Evolutionary conservation across 495 filamentous ascomycete genomes (phyloP).

Genomic region (Aspergillus campestris): DNA sequence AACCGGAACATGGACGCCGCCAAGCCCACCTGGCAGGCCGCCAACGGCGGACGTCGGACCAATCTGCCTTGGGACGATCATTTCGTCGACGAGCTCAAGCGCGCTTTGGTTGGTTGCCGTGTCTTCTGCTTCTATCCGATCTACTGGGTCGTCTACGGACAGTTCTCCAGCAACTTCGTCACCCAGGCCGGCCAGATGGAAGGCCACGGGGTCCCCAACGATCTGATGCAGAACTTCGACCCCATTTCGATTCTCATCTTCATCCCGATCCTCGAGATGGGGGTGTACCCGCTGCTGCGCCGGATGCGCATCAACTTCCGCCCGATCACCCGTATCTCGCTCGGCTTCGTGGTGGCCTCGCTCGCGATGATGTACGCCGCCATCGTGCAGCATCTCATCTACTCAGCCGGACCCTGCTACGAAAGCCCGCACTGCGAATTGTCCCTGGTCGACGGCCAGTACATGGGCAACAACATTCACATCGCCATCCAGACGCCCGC

Average conservation of each 20-base stretch:
- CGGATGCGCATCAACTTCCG: slow-evolving; percentile 56
- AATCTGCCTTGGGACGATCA: slow-evolving; percentile 49
- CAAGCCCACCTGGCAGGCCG: slow-evolving; percentile 51
- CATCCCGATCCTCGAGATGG: slow-evolving; percentile 59
- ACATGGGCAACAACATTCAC: slow-evolving; percentile 43
- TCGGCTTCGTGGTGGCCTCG: slow-evolving; percentile 58
- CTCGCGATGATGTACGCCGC: slow-evolving; percentile 59
- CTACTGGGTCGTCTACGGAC: slow-evolving; percentile 54
- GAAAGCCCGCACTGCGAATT: slow-evolving; percentile 26
- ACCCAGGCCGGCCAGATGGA: slow-evolving; percentile 48
- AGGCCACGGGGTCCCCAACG: slow-evolving; percentile 56
- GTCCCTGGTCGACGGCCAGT: slow-evolving; percentile 21
- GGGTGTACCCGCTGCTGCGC: slow-evolving; percentile 61
- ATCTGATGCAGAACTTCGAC: slow-evolving; percentile 70
- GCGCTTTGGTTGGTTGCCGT: slow-evolving; percentile 49
- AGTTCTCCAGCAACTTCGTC: slow-evolving; percentile 52
- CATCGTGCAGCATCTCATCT: slow-evolving; percentile 65
- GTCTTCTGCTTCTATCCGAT: slow-evolving; percentile 54
- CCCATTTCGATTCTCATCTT: slow-evolving; percentile 64
- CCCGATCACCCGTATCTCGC: slow-evolving; percentile 66
- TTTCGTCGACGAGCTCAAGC: slow-evolving; percentile 56
- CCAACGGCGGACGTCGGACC: slow-evolving; percentile 26
- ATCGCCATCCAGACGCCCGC: slow-evolving; percentile 62
- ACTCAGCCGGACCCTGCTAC: slow-evolving; percentile 48
- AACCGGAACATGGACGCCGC: slow-evolving; percentile 49